A percentile compares a stretch with the other conserved stretches of the same genome.
Evolutionary conservation across 2,329 filamentous ascomycete species (phyloP).

Genomic region (Sarocladiaceae sp.): DNA sequence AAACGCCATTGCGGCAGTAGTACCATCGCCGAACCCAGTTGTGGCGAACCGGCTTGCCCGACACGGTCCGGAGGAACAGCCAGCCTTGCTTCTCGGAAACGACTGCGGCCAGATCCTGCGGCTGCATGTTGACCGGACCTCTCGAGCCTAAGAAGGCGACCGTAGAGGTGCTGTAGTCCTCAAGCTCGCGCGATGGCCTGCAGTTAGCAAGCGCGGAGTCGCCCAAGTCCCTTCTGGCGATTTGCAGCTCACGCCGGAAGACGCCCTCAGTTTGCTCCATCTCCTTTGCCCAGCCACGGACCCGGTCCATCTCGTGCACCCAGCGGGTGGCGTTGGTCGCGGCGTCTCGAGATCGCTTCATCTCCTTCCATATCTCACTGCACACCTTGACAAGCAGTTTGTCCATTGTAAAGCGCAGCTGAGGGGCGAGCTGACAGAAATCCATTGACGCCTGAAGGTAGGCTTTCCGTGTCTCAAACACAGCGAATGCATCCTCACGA

Average conservation of each 20-base stretch:
- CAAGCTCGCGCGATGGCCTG: conserved; percentile 83
- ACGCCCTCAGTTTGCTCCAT: conserved; percentile 84
- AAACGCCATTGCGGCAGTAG: conserved; percentile 91
- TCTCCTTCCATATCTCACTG: conserved; percentile 81
- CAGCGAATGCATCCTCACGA: conserved; percentile 89
- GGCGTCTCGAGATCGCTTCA: conserved; percentile 64
- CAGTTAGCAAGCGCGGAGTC: conserved; percentile 63
- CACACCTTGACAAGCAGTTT: conserved; percentile 80
- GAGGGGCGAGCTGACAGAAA: conserved; percentile 81
- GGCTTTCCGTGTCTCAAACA: conserved; percentile 84
- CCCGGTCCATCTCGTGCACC: conserved; percentile 78
- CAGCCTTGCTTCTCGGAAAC: conserved; percentile 85
- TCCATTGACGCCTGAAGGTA: conserved; percentile 93
- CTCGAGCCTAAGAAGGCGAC: conserved; percentile 77
- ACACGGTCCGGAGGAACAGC: conserved; percentile 75
- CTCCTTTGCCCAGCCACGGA: conserved; percentile 87
- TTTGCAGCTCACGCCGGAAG: conserved; percentile 75
- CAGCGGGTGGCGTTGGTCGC: conserved; percentile 59
- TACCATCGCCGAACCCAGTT: conserved; percentile 91
- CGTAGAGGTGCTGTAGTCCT: conserved; percentile 85
- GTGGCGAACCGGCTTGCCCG: conserved; percentile 85
- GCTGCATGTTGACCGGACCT: conserved; percentile 59
- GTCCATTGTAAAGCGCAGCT: conserved; percentile 77
- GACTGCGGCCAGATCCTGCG: conserved; percentile 40
- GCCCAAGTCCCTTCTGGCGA: conserved; percentile 75